These are phyloP conservation scores for Coffea humblotiana DNA, from an alignment of 305 asterid species.

Conservation along the genomic window DNA sequence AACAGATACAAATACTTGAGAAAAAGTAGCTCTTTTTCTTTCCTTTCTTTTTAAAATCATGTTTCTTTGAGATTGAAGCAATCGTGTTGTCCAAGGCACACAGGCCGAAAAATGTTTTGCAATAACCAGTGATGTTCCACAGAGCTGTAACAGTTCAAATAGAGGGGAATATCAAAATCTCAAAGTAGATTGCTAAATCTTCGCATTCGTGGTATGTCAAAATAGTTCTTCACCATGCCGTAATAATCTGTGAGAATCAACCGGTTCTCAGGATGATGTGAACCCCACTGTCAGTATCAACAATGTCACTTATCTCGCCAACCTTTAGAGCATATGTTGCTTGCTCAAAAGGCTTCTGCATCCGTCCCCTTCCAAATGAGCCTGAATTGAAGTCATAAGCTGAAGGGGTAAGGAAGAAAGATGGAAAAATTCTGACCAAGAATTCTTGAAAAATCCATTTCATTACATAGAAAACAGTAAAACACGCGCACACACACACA, in stretches of 20 bases:
- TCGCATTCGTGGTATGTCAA: constrained; percentile 2
- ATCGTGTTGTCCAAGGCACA: constrained; percentile 8
- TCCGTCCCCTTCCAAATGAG: constrained; percentile 78
- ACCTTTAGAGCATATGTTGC: constrained; percentile 65
- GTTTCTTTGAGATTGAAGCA: constrained; percentile 4
- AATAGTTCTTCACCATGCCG: background rate
- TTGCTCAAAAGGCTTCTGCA: constrained; percentile 97
- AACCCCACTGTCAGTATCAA: constrained; percentile 93
- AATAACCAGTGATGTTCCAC: background rate
- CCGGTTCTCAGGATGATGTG: constrained; percentile 83
- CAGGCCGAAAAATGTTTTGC: background rate
- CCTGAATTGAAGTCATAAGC: constrained; percentile 42
- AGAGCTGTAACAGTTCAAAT: background rate
- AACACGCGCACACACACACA: background rate
- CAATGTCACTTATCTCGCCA: constrained; percentile 83
- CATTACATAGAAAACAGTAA: background rate
- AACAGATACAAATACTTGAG: background rate
- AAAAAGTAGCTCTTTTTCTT: background rate
- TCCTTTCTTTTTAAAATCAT: background rate
- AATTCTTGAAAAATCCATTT: background rate
- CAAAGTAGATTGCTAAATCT: background rate
- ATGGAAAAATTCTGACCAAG: background rate
- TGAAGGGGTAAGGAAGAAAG: background rate
- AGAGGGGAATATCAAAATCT: constrained; percentile 8
- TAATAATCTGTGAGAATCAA: constrained; percentile 2